A percentile compares a stretch with the other conserved stretches of the same genome.
Evolutionary conservation across 495 filamentous ascomycete genomes (phyloP).

Genomic region (Hyaloscypha bicolor): DNA sequence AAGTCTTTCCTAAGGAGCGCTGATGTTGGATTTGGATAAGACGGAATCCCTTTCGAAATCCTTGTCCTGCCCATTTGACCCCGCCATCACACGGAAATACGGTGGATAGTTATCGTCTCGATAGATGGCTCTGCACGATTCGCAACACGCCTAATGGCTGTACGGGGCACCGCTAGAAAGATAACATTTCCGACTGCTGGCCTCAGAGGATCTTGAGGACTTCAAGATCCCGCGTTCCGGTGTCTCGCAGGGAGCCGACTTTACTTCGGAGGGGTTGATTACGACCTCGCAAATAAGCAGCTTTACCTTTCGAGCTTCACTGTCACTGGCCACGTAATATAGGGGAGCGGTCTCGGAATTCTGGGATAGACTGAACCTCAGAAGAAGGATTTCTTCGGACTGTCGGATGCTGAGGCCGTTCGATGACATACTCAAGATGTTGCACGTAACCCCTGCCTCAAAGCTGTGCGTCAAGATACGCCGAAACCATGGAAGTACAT

Average conservation of each 20-base stretch:
- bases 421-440: no score
- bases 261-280: neutral
- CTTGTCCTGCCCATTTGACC: neutral
- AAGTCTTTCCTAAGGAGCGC: neutral
- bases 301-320: no score
- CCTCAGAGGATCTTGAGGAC: neutral
- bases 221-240: neutral
- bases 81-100: neutral
- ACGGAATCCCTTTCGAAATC: neutral
- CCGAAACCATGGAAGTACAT: no score
- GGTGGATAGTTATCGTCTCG: neutral
- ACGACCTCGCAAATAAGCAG: neutral
- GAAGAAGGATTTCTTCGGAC: no score
- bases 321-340: no score
- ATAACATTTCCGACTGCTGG: neutral
- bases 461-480: no score
- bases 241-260: neutral
- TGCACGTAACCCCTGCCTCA: no score
- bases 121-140: neutral
- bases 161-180: neutral
- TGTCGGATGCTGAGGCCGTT: no score
- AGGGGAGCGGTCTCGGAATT: no score
- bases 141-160: neutral
- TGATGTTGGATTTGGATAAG: neutral
- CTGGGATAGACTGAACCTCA: no score